Conservation (phyloP, 352 stramenopile genomes). For the Phytophthora uliginosa region DNA sequence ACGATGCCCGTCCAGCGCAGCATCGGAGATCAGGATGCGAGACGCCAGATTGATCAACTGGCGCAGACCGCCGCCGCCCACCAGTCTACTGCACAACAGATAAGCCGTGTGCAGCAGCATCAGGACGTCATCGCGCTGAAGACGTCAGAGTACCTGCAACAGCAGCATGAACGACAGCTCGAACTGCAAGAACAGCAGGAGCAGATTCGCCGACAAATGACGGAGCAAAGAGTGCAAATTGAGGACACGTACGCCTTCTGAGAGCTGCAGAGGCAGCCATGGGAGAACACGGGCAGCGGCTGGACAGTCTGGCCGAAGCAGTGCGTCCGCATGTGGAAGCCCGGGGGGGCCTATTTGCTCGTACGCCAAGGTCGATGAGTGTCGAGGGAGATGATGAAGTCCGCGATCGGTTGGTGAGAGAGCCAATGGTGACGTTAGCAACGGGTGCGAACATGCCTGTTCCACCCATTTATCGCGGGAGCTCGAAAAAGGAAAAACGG, state of each 20-base stretch:
- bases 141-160: conserved; percentile 3
- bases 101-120: conserved; percentile 2
- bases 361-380: too few species aligned
- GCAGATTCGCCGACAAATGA: neutral
- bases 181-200: conserved; percentile 7
- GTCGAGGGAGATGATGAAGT: too few species aligned
- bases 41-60: conserved; percentile 8
- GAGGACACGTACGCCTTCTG: too few species aligned
- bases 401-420: too few species aligned
- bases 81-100: conserved; percentile 3
- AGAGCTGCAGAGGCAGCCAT: too few species aligned
- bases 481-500: neutral
- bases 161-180: conserved; percentile 6
- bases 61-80: conserved; percentile 10
- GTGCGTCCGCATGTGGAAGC: too few species aligned
- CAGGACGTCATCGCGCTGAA: conserved; percentile 3
- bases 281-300: too few species aligned
- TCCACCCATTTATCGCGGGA: neutral
- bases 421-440: too few species aligned
- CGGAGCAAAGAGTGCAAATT: too few species aligned
- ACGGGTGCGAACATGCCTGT: too few species aligned
- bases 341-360: too few species aligned
- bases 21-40: neutral
- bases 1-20: conserved; percentile 2
- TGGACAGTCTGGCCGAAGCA: too few species aligned